Base-by-base conservation (phyloP, 441 rosid genomes). In the Syzygium syzygioides region DNA sequence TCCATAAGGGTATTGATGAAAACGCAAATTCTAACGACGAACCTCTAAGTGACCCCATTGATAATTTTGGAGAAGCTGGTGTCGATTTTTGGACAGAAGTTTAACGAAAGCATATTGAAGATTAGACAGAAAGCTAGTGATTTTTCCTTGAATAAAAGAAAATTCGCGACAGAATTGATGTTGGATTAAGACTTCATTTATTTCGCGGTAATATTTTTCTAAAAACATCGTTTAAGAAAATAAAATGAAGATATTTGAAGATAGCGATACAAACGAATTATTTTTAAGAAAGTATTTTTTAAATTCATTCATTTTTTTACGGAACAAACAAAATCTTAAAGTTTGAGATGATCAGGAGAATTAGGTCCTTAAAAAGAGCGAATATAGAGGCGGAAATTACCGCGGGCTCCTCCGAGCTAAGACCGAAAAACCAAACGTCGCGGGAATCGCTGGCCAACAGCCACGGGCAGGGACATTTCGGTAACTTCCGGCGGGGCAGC, bases 31-130 rank as follows among this genome's bases (percentile, higher is more conserved):
- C 17, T 1, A 5, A 15, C 30, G 18, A 64, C 2, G 41, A 64
- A 19, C 23, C 6, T 30, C 3, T 0, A 55, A 19, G 25, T 19
- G 23, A 5, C 4, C 2, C 3, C 1, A 0, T 41, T 3, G n/a
- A 41, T 23, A 37, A 76, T 37, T 23, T 76, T 11, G 9, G 9
- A 71, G 28, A 71, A 71, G 41, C 2, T 6, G 41, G 26, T 11
- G 83, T 71, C 9, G 17, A 76, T 76, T 37, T 41, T 12, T 37
- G 28, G 17, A 76, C 0, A 2, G 52, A 4, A 5, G 0, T 5
- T 37, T 41, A 41, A 23, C 7, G 3, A 41, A 0, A 11, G 18
- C 17, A 4, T 3, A 37, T 20, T 71, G 0, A 5, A 23, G 2
- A 76, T 6, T 12, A 76, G 17, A 12, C 1, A 5, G 9, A 71